phyloP scores from a whole-genome alignment of 306 rosid genomes.

The Carpinus viminea region DNA sequence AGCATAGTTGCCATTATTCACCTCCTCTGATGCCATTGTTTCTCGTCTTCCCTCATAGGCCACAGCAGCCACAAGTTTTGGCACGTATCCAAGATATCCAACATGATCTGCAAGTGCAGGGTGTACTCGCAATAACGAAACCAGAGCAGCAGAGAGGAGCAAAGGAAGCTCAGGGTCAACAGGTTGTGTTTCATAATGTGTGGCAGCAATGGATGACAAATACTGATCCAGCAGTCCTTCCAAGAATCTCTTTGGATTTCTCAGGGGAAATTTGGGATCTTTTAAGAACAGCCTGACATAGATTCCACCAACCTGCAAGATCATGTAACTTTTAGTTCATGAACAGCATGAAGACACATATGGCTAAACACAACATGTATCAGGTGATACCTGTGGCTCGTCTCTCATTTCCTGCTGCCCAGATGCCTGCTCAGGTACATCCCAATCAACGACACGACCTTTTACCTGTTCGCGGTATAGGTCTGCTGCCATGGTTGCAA shows the following conservation, averaged over 20 bases:
- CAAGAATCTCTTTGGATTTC: constrained; percentile 99
- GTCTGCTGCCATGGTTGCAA: constrained; percentile 87
- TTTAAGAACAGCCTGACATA: constrained; percentile 90
- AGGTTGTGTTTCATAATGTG: constrained; percentile 79
- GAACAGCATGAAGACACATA: constrained; percentile 7
- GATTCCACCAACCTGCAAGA: constrained; percentile 94
- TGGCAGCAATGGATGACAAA: constrained; percentile 89
- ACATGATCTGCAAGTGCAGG: constrained; percentile 99
- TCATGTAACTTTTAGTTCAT: constrained; percentile 34
- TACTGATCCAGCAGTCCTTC: constrained; percentile 97
- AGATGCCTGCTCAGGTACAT: constrained; percentile 95
- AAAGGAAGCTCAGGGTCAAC: constrained; percentile 93
- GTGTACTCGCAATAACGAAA: constrained; percentile 92
- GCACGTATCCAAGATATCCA: constrained; percentile 99
- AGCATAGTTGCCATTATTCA: constrained; percentile 46
- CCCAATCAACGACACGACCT: constrained; percentile 99
- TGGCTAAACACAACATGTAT: constrained; percentile 21
- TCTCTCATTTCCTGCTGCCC: constrained; percentile 99
- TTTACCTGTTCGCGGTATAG: constrained; percentile 87
- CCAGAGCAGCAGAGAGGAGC: constrained; percentile 96
- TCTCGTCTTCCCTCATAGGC: constrained; percentile 94
- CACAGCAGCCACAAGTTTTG: constrained; percentile 96
- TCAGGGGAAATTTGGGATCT: constrained; percentile 97
- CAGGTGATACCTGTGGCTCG: constrained; percentile 84
- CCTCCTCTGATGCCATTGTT: constrained; percentile 88